A percentile compares a stretch with the other conserved stretches of the same genome.
Conservation (phyloP, 352 stramenopile species). For the Peronosclerospora sorghi region DNA sequence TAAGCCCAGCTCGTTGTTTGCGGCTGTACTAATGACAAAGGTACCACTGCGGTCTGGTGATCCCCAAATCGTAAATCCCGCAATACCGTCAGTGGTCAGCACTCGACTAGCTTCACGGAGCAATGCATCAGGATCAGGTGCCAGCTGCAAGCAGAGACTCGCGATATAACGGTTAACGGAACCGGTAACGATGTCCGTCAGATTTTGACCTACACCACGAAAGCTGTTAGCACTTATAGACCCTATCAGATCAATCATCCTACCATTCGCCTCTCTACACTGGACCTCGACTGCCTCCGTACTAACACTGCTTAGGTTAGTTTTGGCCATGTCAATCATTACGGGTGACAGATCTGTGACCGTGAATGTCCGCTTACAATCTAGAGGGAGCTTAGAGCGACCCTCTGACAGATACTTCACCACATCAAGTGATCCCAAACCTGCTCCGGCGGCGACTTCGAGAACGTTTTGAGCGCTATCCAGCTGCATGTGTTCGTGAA, state of each 20-base stretch:
- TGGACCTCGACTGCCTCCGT: constrained; percentile 11
- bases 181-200: constrained; percentile 14
- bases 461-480: constrained; percentile 26
- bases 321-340: constrained; percentile 29
- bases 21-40: constrained; percentile 18
- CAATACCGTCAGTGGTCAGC: constrained; percentile 23
- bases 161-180: constrained; percentile 43
- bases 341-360: constrained; percentile 33
- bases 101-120: constrained; percentile 36
- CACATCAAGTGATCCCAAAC: constrained; percentile 33
- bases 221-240: not conserved
- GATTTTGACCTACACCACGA: constrained; percentile 25
- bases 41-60: constrained; percentile 28
- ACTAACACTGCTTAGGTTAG: constrained; percentile 15
- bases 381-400: constrained; percentile 4
- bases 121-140: constrained; percentile 34
- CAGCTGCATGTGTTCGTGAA: constrained; percentile 46
- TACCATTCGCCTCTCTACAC: constrained; percentile 30
- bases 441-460: constrained; percentile 36
- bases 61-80: constrained; percentile 50
- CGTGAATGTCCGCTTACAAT: constrained; percentile 19
- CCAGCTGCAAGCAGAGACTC: constrained; percentile 38
- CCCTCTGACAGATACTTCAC: constrained; percentile 16
- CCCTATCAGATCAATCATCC: not conserved
- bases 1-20: constrained; percentile 25